Percentiles rank a stretch among this genome's conserved stretches.
These are phyloP conservation scores for Salix caprea DNA, from an alignment of 345 rosid genomes.

Conservation along the genomic window DNA sequence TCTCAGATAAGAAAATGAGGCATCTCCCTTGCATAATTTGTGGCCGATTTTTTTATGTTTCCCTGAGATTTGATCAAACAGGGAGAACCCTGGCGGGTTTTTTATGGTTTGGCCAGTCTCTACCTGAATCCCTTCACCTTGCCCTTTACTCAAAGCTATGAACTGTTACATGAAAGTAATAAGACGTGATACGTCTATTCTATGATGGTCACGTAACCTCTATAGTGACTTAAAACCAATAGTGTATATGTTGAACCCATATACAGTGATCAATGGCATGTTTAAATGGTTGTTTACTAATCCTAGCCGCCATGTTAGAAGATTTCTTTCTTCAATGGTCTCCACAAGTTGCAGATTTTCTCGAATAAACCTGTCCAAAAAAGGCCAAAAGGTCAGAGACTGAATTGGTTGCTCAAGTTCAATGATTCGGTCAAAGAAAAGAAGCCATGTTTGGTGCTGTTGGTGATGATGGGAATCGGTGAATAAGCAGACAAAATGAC, in stretches of 20 bases:
- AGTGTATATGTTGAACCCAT: neutral
- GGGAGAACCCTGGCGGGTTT: neutral
- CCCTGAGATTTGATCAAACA: neutral
- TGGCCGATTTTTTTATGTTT: neutral
- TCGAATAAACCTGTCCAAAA: conserved; percentile 4
- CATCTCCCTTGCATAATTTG: neutral
- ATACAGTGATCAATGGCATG: neutral
- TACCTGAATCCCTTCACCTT: neutral
- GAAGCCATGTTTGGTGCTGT: no score
- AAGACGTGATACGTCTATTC: neutral
- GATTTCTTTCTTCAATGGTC: neutral
- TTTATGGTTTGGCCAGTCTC: neutral
- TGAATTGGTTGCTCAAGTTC: neutral
- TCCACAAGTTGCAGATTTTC: neutral
- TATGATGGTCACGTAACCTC: neutral
- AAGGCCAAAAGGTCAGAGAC: neutral
- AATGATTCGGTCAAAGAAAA: neutral
- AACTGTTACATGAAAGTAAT: neutral
- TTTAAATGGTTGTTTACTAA: neutral
- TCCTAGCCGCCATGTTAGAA: neutral
- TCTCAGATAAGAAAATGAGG: neutral
- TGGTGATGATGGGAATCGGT: neutral
- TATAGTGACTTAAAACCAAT: neutral
- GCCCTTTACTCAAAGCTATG: neutral
- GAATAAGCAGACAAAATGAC: neutral